phyloP scores from a whole-genome alignment of 2,329 filamentous ascomycete genomes.

The Herpotrichia juniperi region DNA sequence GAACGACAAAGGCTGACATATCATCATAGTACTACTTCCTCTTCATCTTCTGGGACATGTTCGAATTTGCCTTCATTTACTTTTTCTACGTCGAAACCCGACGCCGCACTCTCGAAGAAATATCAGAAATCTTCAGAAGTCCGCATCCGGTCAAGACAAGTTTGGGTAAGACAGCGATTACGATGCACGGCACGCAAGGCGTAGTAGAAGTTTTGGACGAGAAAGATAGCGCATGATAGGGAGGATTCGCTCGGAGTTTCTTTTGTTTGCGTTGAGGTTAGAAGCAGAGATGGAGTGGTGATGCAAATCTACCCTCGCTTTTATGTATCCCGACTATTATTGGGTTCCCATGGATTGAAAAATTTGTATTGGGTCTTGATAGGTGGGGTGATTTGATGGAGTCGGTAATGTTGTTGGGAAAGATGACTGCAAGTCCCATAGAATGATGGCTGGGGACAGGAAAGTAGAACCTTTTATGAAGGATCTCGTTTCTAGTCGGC shows the following conservation, averaged over 20 bases:
- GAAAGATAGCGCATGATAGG: conserved; percentile 13
- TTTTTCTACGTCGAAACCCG: conserved; percentile 47
- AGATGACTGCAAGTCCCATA: no score
- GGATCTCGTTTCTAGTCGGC: no score
- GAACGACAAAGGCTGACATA: conserved; percentile 10
- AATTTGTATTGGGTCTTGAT: no score
- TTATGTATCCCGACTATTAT: no score
- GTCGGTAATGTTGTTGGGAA: no score
- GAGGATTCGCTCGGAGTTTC: background rate
- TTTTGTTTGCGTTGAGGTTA: background rate
- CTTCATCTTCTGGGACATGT: conserved; percentile 50
- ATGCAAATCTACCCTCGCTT: conserved; percentile 1
- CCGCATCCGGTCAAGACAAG: conserved; percentile 47
- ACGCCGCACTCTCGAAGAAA: conserved; percentile 52
- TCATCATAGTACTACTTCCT: conserved; percentile 45
- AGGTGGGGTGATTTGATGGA: no score
- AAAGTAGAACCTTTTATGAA: no score
- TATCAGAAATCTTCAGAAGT: conserved; percentile 51
- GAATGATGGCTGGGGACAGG: no score
- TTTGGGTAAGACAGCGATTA: conserved; percentile 35
- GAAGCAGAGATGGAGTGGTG: background rate
- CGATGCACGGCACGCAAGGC: conserved; percentile 36
- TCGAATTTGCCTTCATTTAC: conserved; percentile 48
- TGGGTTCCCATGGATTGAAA: no score
- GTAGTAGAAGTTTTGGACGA: conserved; percentile 41